These are phyloP conservation scores for Golubevia pallescens DNA, from an alignment of 1,284 basidiomycete genomes.

Conservation along the genomic window DNA sequence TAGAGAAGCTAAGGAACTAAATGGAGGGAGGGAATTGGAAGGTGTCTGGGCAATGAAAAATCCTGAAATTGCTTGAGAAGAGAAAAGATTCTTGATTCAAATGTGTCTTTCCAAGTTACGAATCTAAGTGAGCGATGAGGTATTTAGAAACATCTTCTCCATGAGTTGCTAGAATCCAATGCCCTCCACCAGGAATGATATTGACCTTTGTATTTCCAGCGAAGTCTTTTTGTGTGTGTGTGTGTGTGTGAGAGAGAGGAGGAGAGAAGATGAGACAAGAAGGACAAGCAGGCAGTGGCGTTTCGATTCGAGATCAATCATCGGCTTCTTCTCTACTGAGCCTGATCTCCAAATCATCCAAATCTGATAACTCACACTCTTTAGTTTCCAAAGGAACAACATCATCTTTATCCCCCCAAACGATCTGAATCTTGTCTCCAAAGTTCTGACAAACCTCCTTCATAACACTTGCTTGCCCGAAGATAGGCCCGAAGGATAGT, in stretches of 20 bases:
- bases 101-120: conserved; percentile 3
- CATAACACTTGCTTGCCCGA: conserved; percentile 19
- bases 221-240: too few relatives aligned
- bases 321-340: not conserved
- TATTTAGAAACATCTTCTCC: conserved; percentile 23
- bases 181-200: conserved; percentile 21
- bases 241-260: conserved; percentile 1
- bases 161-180: conserved; percentile 27
- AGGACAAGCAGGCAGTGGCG: too few relatives aligned
- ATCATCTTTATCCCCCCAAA: conserved; percentile 37
- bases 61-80: too few relatives aligned
- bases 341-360: not conserved
- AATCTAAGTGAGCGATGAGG: conserved; percentile 26
- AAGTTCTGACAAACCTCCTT: conserved; percentile 17
- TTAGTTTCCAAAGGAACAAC: conserved; percentile 27
- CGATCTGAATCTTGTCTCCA: conserved; percentile 16
- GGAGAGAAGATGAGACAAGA: not conserved
- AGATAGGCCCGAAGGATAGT: conserved; percentile 26
- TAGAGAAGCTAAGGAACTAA: conserved; percentile 19
- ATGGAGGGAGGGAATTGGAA: conserved; percentile 8
- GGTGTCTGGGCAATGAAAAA: conserved; percentile 14
- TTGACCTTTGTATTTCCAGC: conserved; percentile 25
- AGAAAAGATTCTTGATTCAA: too few relatives aligned
- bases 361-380: conserved; percentile 14
- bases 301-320: too few relatives aligned